Conservation (phyloP, 169 alveolate genomes). For the Eimeria brunetti region DNA sequence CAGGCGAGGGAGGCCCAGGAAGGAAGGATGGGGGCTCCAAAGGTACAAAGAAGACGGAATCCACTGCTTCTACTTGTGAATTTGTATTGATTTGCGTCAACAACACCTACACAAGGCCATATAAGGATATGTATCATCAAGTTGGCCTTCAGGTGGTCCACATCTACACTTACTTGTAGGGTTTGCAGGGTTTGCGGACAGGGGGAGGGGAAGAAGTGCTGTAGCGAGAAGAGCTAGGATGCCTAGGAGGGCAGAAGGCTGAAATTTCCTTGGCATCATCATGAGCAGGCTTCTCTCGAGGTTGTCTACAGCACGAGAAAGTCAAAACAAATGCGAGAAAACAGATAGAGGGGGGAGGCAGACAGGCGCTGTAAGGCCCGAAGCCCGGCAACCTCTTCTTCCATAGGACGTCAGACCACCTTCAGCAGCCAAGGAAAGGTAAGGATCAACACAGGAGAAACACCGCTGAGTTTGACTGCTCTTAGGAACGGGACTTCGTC, state of each 20-base stretch:
- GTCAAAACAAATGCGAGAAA: neutral
- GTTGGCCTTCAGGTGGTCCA: neutral
- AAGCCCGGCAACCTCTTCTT: neutral
- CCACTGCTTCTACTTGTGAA: neutral
- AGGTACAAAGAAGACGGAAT: too few relatives aligned
- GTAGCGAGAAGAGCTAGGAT: neutral
- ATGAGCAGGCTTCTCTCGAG: neutral
- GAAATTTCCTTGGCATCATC: neutral
- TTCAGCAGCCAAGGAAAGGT: neutral
- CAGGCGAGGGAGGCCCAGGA: neutral
- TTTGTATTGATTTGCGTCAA: neutral
- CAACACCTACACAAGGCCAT: neutral
- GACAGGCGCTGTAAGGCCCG: slow-evolving; percentile 48
- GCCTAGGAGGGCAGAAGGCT: neutral
- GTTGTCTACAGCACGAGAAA: neutral
- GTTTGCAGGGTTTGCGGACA: neutral
- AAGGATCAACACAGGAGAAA: neutral
- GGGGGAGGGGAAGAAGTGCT: neutral
- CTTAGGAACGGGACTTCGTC: neutral
- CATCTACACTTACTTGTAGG: neutral
- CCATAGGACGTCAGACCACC: slow-evolving; percentile 20
- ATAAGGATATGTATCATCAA: too few relatives aligned
- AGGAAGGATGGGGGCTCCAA: neutral
- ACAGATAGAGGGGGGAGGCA: neutral
- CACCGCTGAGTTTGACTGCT: neutral